A percentile compares a stretch with the other conserved stretches of the same genome.
Evolutionary conservation across 148 eudicot genomes (phyloP).

Genomic region (Amaranthus palmeri): DNA sequence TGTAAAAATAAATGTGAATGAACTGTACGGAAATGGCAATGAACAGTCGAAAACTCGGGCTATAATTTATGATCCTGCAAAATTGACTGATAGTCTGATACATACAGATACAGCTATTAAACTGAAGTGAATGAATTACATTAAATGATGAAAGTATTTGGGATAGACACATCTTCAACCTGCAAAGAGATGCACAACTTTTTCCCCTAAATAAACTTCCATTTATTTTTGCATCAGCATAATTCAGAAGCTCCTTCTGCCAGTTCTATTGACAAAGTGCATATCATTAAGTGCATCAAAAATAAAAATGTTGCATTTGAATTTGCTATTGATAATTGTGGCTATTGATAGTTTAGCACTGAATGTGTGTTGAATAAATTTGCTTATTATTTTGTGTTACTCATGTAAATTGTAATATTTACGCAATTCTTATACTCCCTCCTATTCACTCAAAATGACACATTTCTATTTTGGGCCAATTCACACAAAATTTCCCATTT

Average conservation of each 20-base stretch:
- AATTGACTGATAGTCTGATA: too few relatives aligned
- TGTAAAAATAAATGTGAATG: neutral
- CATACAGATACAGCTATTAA: too few relatives aligned
- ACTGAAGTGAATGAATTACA: neutral
- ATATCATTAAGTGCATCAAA: neutral
- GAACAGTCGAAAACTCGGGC: neutral
- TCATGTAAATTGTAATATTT: too few relatives aligned
- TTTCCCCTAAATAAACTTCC: neutral
- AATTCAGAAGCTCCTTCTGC: conserved; percentile 7
- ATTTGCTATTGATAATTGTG: too few relatives aligned
- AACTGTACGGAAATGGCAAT: neutral
- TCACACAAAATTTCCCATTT: too few relatives aligned
- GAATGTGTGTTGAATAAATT: too few relatives aligned
- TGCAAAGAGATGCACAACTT: neutral
- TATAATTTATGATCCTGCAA: neutral
- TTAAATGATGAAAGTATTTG: conserved; percentile 6
- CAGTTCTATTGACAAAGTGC: neutral
- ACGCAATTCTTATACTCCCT: too few relatives aligned
- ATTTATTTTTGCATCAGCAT: conserved; percentile 10
- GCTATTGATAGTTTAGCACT: too few relatives aligned
- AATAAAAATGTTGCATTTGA: too few relatives aligned
- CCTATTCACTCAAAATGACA: too few relatives aligned
- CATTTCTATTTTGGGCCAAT: too few relatives aligned
- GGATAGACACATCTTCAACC: neutral
- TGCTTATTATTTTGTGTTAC: too few relatives aligned